phyloP scores from a whole-genome alignment of 768 basidiomycete species.

The Phylloporus sp. region DNA sequence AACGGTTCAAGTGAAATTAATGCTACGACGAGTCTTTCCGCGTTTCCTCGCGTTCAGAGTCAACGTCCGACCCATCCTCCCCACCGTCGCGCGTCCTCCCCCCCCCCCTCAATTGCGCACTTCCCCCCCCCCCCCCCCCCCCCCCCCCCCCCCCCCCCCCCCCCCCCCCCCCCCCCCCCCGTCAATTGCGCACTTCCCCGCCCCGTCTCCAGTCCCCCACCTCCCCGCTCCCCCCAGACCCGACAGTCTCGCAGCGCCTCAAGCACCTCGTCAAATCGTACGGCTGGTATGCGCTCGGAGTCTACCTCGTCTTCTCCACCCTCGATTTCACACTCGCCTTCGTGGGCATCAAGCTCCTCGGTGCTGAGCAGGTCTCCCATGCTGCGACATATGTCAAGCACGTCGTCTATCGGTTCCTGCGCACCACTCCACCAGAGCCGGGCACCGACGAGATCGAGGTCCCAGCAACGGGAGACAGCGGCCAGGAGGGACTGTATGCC shows the following conservation, averaged over 20 bases:
- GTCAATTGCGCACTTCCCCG: conserved; percentile 46
- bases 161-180: conserved; percentile 32
- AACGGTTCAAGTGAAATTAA: neutral
- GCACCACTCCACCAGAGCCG: conserved; percentile 56
- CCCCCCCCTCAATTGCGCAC: conserved; percentile 36
- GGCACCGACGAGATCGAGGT: conserved; percentile 60
- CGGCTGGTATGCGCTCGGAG: conserved; percentile 92
- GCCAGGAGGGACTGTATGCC: conserved; percentile 79
- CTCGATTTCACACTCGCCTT: conserved; percentile 87
- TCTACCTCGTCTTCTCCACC: conserved; percentile 69
- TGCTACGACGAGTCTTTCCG: conserved; percentile 33
- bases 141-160: conserved; percentile 34
- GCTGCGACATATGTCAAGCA: conserved; percentile 56
- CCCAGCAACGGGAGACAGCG: conserved; percentile 30
- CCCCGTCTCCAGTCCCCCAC: conserved; percentile 42
- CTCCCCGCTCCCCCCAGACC: conserved; percentile 39
- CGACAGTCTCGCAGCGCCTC: conserved; percentile 62
- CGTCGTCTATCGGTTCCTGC: conserved; percentile 39
- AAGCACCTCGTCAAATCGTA: conserved; percentile 86
- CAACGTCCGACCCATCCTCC: conserved; percentile 44
- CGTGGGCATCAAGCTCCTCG: conserved; percentile 76
- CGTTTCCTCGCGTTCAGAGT: conserved; percentile 45
- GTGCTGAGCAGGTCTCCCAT: conserved; percentile 82
- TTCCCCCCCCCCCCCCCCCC: conserved; percentile 44
- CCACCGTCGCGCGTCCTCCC: conserved; percentile 35